Base-by-base conservation (phyloP, 1,139 yeast genomes). In the Trichomonascaceae sp. region DNA sequence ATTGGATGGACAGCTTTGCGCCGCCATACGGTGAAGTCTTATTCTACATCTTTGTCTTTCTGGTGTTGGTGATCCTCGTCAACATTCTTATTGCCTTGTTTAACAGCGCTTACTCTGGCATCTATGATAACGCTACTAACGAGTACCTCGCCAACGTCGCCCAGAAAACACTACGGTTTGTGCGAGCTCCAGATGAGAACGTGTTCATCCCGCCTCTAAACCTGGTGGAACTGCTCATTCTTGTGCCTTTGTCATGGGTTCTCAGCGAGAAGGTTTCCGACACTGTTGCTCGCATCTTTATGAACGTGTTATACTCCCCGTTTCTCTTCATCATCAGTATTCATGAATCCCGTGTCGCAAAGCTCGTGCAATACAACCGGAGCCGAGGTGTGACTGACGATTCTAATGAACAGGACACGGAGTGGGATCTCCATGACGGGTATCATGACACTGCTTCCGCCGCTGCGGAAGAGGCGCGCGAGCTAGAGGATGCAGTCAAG, bases 191-290 rank as follows among this genome's bases (percentile, higher is more conserved):
- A 0, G 95, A 84, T 57, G 76, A 74, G 39, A 76, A 79, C 48
- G 80, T 82, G 30, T 84, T 74, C 51, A 87, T 82, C 20, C 92
- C 95, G 4, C 95, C 95, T 5, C 65, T 82, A 42, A 84, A 84
- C 51, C 54, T 84, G 44, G 58, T 84, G 40, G 95, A 84, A 52
- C 33, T 76, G 2, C 32, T 66, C 3, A 51, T 76, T 34, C 55
- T 51, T 48, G 17, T 59, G 40, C 45, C 78, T 65, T 44, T 56
- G 18, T 48, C 49, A 34, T 60, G 64, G 64, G 52, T 61, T 56
- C 34, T 63, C 44, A 34, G 47, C 9, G 42, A 58, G 18, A 30
- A 31, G n/a, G 16, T 31, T 2, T 31, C 25, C 25, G 46, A 39
- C 17, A 46, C 43, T 5, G 51, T 58, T 28, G 51, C 50, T 26